Conservation (phyloP, 495 filamentous ascomycete genomes). For the Darksidea phi region DNA sequence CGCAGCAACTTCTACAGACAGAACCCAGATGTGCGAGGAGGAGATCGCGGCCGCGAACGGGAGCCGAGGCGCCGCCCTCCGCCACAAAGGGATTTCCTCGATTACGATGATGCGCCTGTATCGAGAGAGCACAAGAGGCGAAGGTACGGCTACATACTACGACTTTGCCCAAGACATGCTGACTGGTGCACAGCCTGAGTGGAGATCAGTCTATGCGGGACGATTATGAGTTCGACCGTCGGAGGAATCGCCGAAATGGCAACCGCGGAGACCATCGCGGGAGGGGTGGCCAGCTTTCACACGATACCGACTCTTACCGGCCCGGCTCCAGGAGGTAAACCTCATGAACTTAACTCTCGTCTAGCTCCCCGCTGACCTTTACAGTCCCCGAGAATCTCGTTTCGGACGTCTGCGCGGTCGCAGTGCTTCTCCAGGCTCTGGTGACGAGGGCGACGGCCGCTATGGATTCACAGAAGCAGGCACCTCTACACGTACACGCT, state of each 20-base stretch:
- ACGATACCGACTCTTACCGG: constrained; percentile 7
- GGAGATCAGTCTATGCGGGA: constrained; percentile 80
- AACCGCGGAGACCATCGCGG: neutral
- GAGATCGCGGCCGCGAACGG: constrained; percentile 77
- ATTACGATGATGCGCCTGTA: neutral
- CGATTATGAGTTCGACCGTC: constrained; percentile 51
- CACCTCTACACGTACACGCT: constrained; percentile 18
- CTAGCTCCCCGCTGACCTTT: neutral
- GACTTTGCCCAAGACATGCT: constrained; percentile 32
- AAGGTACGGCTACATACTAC: neutral
- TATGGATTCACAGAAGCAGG: constrained; percentile 49
- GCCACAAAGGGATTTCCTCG: constrained; percentile 20
- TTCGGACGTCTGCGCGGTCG: constrained; percentile 57
- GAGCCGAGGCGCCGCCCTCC: constrained; percentile 39
- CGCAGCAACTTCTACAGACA: constrained; percentile 87
- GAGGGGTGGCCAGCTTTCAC: too few relatives aligned
- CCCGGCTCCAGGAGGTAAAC: neutral
- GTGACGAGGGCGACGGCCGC: constrained; percentile 54
- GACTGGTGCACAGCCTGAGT: constrained; percentile 41
- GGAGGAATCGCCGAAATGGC: neutral
- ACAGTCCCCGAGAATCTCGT: constrained; percentile 6
- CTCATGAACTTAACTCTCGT: neutral
- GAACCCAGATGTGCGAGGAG: constrained; percentile 60
- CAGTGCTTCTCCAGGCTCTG: constrained; percentile 70
- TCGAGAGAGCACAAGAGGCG: too few relatives aligned